These are phyloP conservation scores for Usnea hakonensis DNA, from an alignment of 495 filamentous ascomycete species.

Conservation along the genomic window DNA sequence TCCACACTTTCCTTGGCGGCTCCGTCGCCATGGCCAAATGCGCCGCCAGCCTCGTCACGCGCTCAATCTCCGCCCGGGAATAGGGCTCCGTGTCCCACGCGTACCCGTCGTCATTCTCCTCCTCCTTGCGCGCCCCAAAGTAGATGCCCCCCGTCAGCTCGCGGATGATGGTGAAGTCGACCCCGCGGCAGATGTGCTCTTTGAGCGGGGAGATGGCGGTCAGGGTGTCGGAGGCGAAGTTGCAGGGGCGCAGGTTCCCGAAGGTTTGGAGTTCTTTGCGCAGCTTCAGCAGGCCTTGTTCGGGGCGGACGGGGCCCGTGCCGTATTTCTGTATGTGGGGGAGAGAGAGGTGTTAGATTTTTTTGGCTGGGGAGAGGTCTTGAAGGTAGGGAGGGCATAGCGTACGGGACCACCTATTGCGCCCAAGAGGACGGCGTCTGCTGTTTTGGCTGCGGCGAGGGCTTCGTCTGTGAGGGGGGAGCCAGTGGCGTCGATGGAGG, in stretches of 20 bases:
- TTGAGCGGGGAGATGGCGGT: conserved; percentile 85
- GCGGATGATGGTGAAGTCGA: conserved; percentile 90
- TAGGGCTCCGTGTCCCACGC: conserved; percentile 91
- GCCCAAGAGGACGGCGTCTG: conserved; percentile 87
- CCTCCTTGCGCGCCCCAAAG: conserved; percentile 88
- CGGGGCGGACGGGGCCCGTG: conserved; percentile 77
- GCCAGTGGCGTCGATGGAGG: conserved; percentile 79
- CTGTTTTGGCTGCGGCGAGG: conserved; percentile 75
- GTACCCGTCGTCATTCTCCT: conserved; percentile 62
- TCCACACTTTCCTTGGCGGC: conserved; percentile 78
- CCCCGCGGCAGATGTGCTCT: conserved; percentile 74
- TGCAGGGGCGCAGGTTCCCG: conserved; percentile 96
- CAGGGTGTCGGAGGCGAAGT: conserved; percentile 85
- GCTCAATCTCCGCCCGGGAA: conserved; percentile 78
- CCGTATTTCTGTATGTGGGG: conserved; percentile 69
- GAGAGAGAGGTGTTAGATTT: neutral
- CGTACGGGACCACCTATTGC: conserved; percentile 87
- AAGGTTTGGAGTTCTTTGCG: conserved; percentile 93
- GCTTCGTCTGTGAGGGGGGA: conserved; percentile 76
- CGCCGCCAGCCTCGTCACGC: conserved; percentile 75
- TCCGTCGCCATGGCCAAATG: conserved; percentile 71
- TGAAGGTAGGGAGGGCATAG: neutral
- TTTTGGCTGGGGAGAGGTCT: neutral
- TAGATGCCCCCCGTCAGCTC: conserved; percentile 96
- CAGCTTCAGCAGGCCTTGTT: conserved; percentile 87